Evolutionary conservation across 2,329 filamentous ascomycete species (phyloP).

Genomic region (Ophiocordyceps robertsii): DNA sequence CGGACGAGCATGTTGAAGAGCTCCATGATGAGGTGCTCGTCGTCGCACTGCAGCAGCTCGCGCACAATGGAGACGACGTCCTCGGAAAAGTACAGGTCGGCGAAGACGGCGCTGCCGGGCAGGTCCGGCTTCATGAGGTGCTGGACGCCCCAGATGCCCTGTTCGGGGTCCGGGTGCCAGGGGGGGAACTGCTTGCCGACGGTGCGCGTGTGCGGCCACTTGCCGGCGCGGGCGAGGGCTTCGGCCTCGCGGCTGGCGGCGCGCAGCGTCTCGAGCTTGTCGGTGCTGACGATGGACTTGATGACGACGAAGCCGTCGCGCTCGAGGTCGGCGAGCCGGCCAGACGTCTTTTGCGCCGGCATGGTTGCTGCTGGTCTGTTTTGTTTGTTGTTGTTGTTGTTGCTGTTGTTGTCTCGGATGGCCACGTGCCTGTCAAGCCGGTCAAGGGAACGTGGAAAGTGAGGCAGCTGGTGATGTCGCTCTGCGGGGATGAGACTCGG

Average conservation of each 20-base stretch:
- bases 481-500: too few relatives aligned
- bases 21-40: slow-evolving; percentile 67
- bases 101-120: slow-evolving; percentile 47
- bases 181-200: slow-evolving; percentile 86
- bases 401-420: not conserved
- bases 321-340: slow-evolving; percentile 36
- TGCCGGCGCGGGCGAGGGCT: slow-evolving; percentile 48
- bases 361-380: slow-evolving; percentile 2
- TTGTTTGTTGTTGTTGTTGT: not conserved
- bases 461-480: too few relatives aligned
- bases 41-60: slow-evolving; percentile 42
- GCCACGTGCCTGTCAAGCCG: too few relatives aligned
- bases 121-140: slow-evolving; percentile 67
- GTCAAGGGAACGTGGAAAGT: too few relatives aligned
- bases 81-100: slow-evolving; percentile 57
- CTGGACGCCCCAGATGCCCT: slow-evolving; percentile 82
- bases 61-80: slow-evolving; percentile 49
- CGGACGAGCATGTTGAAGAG: slow-evolving; percentile 75
- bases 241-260: slow-evolving; percentile 44
- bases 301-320: slow-evolving; percentile 66
- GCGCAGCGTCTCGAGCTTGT: slow-evolving; percentile 46
- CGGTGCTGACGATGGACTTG: slow-evolving; percentile 44
- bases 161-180: slow-evolving; percentile 47
- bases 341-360: slow-evolving; percentile 6
- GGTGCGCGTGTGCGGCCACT: slow-evolving; percentile 72